A percentile compares a stretch with the other conserved stretches of the same genome.
Conservation (phyloP, 305 asterid genomes). For the Withania somnifera region DNA sequence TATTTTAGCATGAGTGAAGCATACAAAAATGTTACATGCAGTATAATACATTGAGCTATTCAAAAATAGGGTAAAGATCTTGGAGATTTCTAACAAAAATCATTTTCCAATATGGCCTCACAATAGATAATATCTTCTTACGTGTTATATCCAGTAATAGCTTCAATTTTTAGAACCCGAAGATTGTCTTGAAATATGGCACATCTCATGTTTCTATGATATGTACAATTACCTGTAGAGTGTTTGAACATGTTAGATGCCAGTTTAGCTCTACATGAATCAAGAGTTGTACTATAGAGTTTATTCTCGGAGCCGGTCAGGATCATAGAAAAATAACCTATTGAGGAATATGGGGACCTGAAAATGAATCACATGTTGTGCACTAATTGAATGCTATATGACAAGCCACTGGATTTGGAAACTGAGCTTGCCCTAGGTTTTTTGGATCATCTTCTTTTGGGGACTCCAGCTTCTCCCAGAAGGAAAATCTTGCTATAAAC, state of each 20-base stretch:
- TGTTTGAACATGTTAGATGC: conserved; percentile 82
- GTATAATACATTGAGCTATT: background rate
- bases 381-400: conserved; percentile 92
- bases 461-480: conserved; percentile 97
- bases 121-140: background rate
- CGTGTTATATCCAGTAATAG: background rate
- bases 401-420: conserved; percentile 83
- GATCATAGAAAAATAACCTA: conserved; percentile 84
- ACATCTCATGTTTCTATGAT: conserved; percentile 4
- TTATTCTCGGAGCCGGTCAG: conserved; percentile 70
- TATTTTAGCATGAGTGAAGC: background rate
- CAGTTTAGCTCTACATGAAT: conserved; percentile 80
- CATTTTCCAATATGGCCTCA: background rate
- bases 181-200: background rate
- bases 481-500: conserved; percentile 89
- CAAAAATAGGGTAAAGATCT: background rate
- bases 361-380: conserved; percentile 95
- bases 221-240: conserved; percentile 30
- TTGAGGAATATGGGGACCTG: conserved; percentile 76
- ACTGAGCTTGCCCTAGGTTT: conserved; percentile 89
- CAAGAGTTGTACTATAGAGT: conserved; percentile 61
- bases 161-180: background rate
- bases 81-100: background rate
- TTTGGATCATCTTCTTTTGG: conserved; percentile 79
- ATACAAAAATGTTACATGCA: background rate